A percentile compares a stretch with the other conserved stretches of the same genome.
These are phyloP conservation scores for Xylaria longipes DNA, from an alignment of 495 filamentous ascomycete species.

Conservation along the genomic window DNA sequence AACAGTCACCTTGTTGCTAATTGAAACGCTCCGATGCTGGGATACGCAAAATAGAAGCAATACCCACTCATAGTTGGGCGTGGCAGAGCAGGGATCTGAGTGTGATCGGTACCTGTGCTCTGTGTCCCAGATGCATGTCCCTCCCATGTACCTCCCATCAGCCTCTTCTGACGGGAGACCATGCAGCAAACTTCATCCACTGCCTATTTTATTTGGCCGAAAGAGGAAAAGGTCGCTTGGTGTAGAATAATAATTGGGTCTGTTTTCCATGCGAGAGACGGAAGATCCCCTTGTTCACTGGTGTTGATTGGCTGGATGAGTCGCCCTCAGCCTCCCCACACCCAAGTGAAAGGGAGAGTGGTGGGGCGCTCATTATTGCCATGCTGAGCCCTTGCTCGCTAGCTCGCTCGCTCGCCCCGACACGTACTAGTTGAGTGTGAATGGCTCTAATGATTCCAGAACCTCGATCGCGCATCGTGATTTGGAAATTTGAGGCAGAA, in stretches of 20 bases:
- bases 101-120: slow-evolving; percentile 22
- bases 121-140: slow-evolving; percentile 6
- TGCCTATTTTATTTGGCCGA: slow-evolving; percentile 10
- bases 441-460: slow-evolving; percentile 19
- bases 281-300: not conserved
- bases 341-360: slow-evolving; percentile 11
- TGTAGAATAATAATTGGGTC: not conserved
- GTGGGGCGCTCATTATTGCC: slow-evolving; percentile 17
- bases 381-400: slow-evolving; percentile 6
- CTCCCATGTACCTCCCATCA: not conserved
- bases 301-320: not conserved
- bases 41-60: slow-evolving; percentile 18
- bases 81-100: slow-evolving; percentile 24
- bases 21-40: slow-evolving; percentile 6
- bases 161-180: slow-evolving; percentile 10
- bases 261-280: not conserved
- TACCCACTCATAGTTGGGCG: slow-evolving; percentile 10
- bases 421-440: slow-evolving; percentile 9
- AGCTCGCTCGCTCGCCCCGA: slow-evolving; percentile 21
- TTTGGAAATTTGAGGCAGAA: slow-evolving; percentile 10
- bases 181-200: not conserved
- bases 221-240: not conserved
- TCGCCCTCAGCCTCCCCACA: slow-evolving; percentile 18
- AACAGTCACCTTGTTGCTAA: not conserved
- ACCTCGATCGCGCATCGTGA: slow-evolving; percentile 16